Evolutionary conservation across 495 filamentous ascomycete species (phyloP), one percentile per base, ranked within the genome.

Genomic region (Lepraria neglecta): DNA sequence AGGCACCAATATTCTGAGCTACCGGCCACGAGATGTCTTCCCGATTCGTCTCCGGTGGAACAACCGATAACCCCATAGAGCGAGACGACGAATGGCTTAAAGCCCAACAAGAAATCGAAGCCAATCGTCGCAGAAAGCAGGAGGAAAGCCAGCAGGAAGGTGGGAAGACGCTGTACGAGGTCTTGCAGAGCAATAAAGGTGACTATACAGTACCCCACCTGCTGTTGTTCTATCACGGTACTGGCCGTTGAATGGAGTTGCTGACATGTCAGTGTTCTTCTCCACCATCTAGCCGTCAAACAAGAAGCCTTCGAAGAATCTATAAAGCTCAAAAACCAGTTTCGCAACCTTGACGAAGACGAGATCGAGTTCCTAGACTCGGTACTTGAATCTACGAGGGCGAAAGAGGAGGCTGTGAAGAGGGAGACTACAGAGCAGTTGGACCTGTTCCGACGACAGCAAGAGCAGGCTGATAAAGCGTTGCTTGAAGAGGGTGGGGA

Each of bases 261-360:
- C 80, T 85, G 63, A 85, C 78, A 80, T 82, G 74, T 78, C 73
- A 82, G 81, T 74, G 70, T 64, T 67, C 53, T 64, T 65, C 43
- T 63, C 56, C 62, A 38, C 48, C 48, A 54, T 64, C 27, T 64
- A 94, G 91, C 88, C 70, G 90, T 90, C 65, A 97, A 97, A 73
- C 91, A 97, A 75, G 92, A 95, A 68, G 91, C 90, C 55, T 96
- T 97, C 72, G 92, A 96, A 73, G 95, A 98, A 73, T 86, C 88
- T 65, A 83, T 83, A 60, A 82, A 86, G 62, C 72, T 98, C 50
- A 88, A 87, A 72, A 96, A 97, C 71, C 94, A 97, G 76, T 98
- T 97, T 76, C 87, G 91, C 58, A 82, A 90, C 10, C 82, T 98
- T 43, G 91, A 97, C 68, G 90, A 96, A 63, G 92, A 95, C 68